Evolutionary conservation across 2,329 filamentous ascomycete species (phyloP), one percentile per base, ranked within the genome.

Genomic region (Fusarium cicatricum): DNA sequence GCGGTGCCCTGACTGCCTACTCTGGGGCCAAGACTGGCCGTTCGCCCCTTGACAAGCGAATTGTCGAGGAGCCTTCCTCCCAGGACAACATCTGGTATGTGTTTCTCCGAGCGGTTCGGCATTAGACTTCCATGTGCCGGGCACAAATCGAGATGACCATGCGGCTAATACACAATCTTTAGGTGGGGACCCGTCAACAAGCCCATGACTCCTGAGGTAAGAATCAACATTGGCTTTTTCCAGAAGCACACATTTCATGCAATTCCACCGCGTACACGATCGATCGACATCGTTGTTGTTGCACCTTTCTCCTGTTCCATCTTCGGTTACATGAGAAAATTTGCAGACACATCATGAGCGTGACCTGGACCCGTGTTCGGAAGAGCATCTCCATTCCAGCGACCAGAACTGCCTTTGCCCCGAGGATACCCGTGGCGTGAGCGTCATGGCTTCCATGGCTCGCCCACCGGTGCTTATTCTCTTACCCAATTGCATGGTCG

Each of bases 161-260:
- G 58, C 43, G 49, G 62, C 70, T 77, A 69, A 75, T 70, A 60
- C 28, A 53, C 51, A 37, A 43, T 62, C 49, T 58, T 47, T 55
- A 82, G 80, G 80, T 98, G 95, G 95, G 95, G 95, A 72, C 94
- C 95, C 52, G 95, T 99, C 69, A 99, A 99, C 85, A 98, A 98
- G 87, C 91, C 94, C 74, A 99, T 99, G 95, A 89, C 87, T 68
- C 86, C 92, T 70, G 93, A 98, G 78, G 95, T 98, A 89, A 68
- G 67, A 65, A 50, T 55, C 44, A 23, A 40, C 15, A 55, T 16
- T 31, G 51, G 33, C 23, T 38, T 60, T 53, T 60, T 50, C 47
- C 54, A 41, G 11, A 32, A 8, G 29, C 37, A 42, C 50, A 16
- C 32, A 49, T 12, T 38, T 33, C 38, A 43, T 40, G 46, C 49